Percentiles rank a stretch among this genome's conserved stretches.
These are phyloP conservation scores for Wickerhamiella spandovensis DNA, from an alignment of 805 yeast species.

Conservation along the genomic window DNA sequence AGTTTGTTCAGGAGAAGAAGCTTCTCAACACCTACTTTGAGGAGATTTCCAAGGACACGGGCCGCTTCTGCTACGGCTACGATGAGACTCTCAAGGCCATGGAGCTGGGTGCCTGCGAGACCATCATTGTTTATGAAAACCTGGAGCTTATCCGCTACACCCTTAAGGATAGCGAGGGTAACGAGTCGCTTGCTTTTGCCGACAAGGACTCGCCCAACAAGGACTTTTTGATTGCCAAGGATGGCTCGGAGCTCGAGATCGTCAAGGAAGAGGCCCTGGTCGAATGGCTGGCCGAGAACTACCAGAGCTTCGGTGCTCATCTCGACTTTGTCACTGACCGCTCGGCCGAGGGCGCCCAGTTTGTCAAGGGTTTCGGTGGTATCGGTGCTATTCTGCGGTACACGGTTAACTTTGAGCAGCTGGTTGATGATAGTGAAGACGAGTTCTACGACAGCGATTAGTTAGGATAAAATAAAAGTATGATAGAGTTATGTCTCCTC, in stretches of 20 bases:
- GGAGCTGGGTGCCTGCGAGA: conserved; percentile 93
- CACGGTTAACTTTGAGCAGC: conserved; percentile 92
- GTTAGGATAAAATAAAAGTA: conserved; percentile 6
- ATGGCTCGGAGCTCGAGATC: conserved; percentile 87
- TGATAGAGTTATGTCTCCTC: background rate
- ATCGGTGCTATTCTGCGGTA: conserved; percentile 93
- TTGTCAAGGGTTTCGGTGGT: conserved; percentile 97
- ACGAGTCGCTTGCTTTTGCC: conserved; percentile 58
- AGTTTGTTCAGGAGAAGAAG: conserved; percentile 96
- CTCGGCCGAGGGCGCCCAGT: conserved; percentile 97
- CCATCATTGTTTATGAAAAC: conserved; percentile 83
- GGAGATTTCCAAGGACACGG: conserved; percentile 94
- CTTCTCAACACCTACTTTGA: conserved; percentile 84
- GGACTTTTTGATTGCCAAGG: conserved; percentile 65
- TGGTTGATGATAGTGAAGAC: conserved; percentile 78
- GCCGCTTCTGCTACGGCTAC: conserved; percentile 94
- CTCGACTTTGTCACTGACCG: conserved; percentile 94
- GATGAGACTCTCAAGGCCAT: conserved; percentile 93
- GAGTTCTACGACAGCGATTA: conserved; percentile 59
- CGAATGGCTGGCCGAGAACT: conserved; percentile 98
- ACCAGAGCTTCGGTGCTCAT: conserved; percentile 85
- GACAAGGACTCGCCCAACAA: conserved; percentile 63
- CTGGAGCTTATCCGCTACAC: conserved; percentile 74
- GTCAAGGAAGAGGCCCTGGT: conserved; percentile 72
- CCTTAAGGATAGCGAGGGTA: conserved; percentile 71